Evolutionary conservation across 2,329 filamentous ascomycete genomes (phyloP).

Genomic region (Fusarium siculi): DNA sequence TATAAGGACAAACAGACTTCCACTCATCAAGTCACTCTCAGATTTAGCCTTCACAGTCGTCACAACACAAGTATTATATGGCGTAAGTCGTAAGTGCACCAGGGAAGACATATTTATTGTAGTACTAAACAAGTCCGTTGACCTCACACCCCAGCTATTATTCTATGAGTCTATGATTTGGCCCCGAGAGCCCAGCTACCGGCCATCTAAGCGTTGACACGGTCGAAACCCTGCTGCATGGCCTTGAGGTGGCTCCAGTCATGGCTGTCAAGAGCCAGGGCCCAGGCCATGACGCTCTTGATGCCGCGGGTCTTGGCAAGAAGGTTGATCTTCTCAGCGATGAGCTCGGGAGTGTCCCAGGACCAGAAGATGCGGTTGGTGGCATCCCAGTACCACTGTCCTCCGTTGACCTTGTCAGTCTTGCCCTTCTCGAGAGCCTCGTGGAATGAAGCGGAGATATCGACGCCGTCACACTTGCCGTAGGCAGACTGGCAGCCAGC

Average conservation of each 20-base stretch:
- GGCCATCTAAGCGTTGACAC: background rate
- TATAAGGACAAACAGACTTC: too few relatives aligned
- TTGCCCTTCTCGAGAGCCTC: conserved; percentile 54
- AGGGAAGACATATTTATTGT: background rate
- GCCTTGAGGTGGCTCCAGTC: conserved; percentile 56
- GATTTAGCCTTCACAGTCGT: accelerated
- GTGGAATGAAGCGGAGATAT: conserved; percentile 49
- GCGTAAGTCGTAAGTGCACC: background rate
- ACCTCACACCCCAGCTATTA: background rate
- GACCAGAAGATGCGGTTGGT: conserved; percentile 62
- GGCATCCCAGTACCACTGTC: conserved; percentile 65
- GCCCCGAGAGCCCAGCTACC: background rate
- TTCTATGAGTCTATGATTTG: background rate
- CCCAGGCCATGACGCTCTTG: conserved; percentile 66
- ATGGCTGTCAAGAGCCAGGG: conserved; percentile 59
- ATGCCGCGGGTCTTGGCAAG: conserved; percentile 52
- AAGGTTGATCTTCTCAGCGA: conserved; percentile 60
- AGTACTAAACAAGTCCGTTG: background rate
- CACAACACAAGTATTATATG: accelerated
- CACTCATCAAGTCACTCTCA: background rate
- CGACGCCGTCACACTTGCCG: conserved; percentile 31
- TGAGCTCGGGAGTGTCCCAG: conserved; percentile 63
- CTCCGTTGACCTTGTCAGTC: conserved; percentile 60
- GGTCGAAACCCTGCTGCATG: conserved; percentile 48
- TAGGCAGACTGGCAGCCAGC: conserved; percentile 35